A percentile compares a stretch with the other conserved stretches of the same genome.
Evolutionary conservation across 805 yeast species (phyloP).

Genomic region (Candida coleopterorum): DNA sequence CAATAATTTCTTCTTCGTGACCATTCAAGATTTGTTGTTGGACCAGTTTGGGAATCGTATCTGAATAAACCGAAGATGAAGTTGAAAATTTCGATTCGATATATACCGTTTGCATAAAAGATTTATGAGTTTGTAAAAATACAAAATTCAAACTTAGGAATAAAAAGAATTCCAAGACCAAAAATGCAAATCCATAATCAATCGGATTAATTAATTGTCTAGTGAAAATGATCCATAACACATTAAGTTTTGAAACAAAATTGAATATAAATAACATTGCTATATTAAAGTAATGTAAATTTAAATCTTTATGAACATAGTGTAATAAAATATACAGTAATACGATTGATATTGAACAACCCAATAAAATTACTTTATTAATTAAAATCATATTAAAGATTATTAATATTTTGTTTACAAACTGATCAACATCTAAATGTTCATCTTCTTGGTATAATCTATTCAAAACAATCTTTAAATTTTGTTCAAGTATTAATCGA

Average conservation of each 20-base stretch:
- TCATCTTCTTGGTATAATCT: neutral
- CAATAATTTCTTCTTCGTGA: neutral
- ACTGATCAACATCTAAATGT: neutral
- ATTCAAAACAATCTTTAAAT: neutral
- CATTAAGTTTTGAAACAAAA: too few species aligned
- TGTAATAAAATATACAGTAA: neutral
- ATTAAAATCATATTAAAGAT: neutral
- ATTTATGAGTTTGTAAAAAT: conserved; percentile 2
- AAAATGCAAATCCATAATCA: neutral
- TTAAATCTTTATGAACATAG: neutral
- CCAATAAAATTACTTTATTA: neutral
- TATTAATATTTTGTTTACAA: neutral
- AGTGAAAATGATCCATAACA: neutral
- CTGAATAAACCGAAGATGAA: conserved; percentile 4
- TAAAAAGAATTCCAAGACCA: conserved; percentile 1
- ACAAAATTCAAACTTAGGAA: conserved; percentile 2
- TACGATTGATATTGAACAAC: neutral
- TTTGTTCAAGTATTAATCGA: neutral
- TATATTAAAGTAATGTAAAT: conserved; percentile 4
- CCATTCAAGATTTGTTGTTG: neutral
- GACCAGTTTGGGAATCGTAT: conserved; percentile 1
- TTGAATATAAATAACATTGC: neutral
- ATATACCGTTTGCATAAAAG: neutral
- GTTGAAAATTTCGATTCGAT: neutral
- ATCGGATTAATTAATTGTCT: neutral